Evolutionary conservation across 2,329 filamentous ascomycete genomes (phyloP).

Genomic region (Neurospora sp.): DNA sequence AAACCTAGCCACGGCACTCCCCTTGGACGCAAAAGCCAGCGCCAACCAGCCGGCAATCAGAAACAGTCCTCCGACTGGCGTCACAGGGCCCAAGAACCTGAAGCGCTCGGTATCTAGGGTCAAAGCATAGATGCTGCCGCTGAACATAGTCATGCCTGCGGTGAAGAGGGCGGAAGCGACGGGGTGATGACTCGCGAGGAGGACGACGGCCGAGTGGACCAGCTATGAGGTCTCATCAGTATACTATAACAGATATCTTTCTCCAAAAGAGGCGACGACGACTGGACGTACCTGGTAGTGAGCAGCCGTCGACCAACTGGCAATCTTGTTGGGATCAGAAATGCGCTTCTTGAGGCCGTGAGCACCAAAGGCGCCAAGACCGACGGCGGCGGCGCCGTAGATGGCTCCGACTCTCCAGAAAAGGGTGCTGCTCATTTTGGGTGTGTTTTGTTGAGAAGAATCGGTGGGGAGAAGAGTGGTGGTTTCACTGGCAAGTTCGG

Average conservation of each 20-base stretch:
- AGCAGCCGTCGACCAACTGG: slow-evolving; percentile 54
- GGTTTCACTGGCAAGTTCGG: neutral
- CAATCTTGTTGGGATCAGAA: slow-evolving; percentile 45
- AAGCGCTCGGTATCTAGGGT: slow-evolving; percentile 52
- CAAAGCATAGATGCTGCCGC: slow-evolving; percentile 54
- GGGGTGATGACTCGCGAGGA: slow-evolving; percentile 47
- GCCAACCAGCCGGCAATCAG: slow-evolving; percentile 55
- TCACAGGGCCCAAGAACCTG: slow-evolving; percentile 51
- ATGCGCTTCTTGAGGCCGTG: slow-evolving; percentile 55
- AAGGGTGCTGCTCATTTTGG: slow-evolving; percentile 20
- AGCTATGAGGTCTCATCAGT: slow-evolving; percentile 32
- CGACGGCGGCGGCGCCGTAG: slow-evolving; percentile 51
- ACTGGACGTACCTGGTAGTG: slow-evolving; percentile 43
- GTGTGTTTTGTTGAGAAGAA: neutral
- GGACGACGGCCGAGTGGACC: slow-evolving; percentile 50
- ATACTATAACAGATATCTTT: too few species aligned
- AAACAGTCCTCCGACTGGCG: slow-evolving; percentile 52
- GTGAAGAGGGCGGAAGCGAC: slow-evolving; percentile 49
- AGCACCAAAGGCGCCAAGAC: slow-evolving; percentile 56
- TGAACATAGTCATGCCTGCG: slow-evolving; percentile 58
- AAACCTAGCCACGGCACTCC: neutral
- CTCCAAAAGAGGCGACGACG: too few species aligned
- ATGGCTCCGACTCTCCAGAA: slow-evolving; percentile 55
- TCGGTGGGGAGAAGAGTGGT: neutral
- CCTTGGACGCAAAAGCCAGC: slow-evolving; percentile 21